Evolutionary conservation across 148 eudicot genomes (phyloP), one percentile per base, ranked within the genome.

Genomic region (Vaccinium myrtillus): DNA sequence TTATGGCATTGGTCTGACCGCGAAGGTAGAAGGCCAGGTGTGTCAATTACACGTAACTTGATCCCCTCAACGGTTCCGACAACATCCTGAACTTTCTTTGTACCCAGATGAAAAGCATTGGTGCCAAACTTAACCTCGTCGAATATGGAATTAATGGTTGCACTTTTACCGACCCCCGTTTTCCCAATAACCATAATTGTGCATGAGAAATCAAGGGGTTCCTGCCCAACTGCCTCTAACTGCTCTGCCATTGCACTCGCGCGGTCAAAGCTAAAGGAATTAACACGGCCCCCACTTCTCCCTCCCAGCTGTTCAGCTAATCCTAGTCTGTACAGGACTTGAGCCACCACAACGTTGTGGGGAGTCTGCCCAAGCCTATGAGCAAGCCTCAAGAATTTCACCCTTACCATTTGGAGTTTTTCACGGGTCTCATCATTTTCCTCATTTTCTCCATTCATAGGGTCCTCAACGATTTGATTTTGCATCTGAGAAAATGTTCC

Each of bases 201-300:
- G 90, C 98, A 95, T 21, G 95, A 88, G 87, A 97, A 97, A 88
- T 97, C 98, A 77, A 97, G 90, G 32, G 98, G 95, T 71, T 91
- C 98, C 82, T 90, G 94, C 76, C 98, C 97, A 75, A 92, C 89
- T 78, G 98, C 92, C 87, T 97, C 99, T 63, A 93, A 91, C 87
- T 97, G 95, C 90, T 95, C 98, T 4, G 99, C 99, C 98, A 95
- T 93, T 85, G 99, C 95, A 90, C 96, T 95, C 1, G 99, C 99
- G 50, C 98, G 94, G 76, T 97, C 99, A 90, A 93, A 97, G 85
- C 95, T 97, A 85, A 97, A 95, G 49, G 93, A 91, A 58, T 92
- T 95, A 80, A 89, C 92, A 82, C 99, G 98, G 0, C 95, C 93
- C 27, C 98, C 98, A 58, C 87, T 94, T 88, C 99, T 92, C 71